Percentiles rank a stretch among this genome's conserved stretches.
Evolutionary conservation across 768 basidiomycete species (phyloP).

Genomic region (Multifurca ochricompacta): DNA sequence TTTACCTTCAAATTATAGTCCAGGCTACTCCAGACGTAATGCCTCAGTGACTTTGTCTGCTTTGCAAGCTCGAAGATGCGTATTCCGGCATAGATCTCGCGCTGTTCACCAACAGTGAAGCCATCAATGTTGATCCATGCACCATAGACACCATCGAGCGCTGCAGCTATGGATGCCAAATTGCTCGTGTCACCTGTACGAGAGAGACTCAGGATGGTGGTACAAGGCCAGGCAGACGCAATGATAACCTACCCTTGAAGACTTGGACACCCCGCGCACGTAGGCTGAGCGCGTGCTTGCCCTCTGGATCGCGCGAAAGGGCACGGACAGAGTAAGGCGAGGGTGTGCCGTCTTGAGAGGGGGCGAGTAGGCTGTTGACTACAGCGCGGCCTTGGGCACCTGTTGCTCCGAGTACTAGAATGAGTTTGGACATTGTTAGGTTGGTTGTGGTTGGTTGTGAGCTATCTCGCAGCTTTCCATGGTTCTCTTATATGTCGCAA

Average conservation of each 20-base stretch:
- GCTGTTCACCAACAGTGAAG: conserved; percentile 36
- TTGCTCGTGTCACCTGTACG: conserved; percentile 10
- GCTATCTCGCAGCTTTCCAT: background rate
- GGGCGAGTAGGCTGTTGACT: conserved; percentile 30
- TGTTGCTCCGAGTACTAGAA: conserved; percentile 38
- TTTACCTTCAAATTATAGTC: conserved; percentile 33
- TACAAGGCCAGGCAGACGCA: too few relatives aligned
- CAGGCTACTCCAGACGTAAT: conserved; percentile 35
- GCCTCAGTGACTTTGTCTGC: conserved; percentile 27
- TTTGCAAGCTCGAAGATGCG: conserved; percentile 35
- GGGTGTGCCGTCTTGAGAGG: conserved; percentile 28
- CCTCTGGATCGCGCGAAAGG: conserved; percentile 30
- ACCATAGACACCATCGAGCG: conserved; percentile 30
- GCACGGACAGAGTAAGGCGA: conserved; percentile 37
- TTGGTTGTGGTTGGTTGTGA: background rate
- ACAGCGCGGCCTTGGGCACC: conserved; percentile 37
- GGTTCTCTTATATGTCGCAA: background rate
- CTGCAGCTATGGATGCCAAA: conserved; percentile 25
- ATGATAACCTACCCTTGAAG: conserved; percentile 26
- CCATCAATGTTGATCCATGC: conserved; percentile 31
- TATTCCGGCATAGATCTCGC: conserved; percentile 34
- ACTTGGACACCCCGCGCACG: conserved; percentile 31
- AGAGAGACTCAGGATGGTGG: too few relatives aligned
- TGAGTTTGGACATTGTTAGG: conserved; percentile 27
- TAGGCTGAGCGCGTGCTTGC: conserved; percentile 29